These are phyloP conservation scores for Delonix regia DNA, from an alignment of 306 rosid genomes.

Conservation along the genomic window DNA sequence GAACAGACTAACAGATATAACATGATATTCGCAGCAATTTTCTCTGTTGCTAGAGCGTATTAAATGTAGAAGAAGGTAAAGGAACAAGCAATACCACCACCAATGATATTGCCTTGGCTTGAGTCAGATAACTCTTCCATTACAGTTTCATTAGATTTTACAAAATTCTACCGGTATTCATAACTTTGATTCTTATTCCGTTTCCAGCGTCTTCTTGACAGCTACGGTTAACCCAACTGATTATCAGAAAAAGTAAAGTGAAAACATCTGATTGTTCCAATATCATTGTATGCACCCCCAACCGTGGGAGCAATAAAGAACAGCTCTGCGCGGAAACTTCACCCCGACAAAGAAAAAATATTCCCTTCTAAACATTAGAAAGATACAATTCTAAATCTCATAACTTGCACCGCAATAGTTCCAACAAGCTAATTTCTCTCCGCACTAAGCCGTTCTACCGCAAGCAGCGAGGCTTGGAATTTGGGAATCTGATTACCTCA, in stretches of 20 bases:
- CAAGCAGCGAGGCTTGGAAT: background rate
- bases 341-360: background rate
- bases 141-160: background rate
- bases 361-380: background rate
- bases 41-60: background rate
- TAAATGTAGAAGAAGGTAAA: background rate
- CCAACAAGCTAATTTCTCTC: background rate
- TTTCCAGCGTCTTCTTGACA: background rate
- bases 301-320: background rate
- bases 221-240: background rate
- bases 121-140: background rate
- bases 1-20: background rate
- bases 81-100: background rate
- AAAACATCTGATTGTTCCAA: background rate
- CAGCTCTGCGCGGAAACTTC: background rate
- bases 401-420: background rate
- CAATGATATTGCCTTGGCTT: conserved; percentile 3
- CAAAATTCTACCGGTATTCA: background rate
- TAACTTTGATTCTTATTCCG: background rate
- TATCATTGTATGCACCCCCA: background rate
- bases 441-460: background rate
- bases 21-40: background rate
- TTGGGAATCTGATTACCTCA: background rate
- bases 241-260: background rate
- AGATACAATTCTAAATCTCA: background rate